Evolutionary conservation across 257 asterid species (phyloP).

Genomic region (Solanum lycopersicoides): DNA sequence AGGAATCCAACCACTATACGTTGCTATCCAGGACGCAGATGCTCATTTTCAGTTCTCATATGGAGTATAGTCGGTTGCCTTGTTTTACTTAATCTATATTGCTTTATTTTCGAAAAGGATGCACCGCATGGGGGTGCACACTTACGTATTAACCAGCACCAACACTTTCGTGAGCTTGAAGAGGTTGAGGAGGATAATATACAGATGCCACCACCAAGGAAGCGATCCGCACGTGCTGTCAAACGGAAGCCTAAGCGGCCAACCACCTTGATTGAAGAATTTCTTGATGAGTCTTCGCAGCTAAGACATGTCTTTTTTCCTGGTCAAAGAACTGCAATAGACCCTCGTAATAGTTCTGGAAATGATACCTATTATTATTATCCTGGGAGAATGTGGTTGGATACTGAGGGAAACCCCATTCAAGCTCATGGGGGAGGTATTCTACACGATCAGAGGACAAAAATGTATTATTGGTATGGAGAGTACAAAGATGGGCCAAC

Average conservation of each 20-base stretch:
- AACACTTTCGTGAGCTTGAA: constrained; percentile 52
- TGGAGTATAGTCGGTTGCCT: constrained; percentile 68
- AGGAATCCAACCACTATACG: constrained; percentile 53
- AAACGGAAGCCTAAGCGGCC: constrained; percentile 68
- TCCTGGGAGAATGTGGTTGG: constrained; percentile 93
- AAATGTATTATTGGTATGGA: constrained; percentile 91
- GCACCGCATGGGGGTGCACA: constrained; percentile 14
- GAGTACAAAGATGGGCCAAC: constrained; percentile 98
- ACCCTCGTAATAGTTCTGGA: constrained; percentile 40
- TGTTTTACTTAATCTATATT: constrained; percentile 52
- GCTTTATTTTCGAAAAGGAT: constrained; percentile 24
- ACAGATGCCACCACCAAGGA: constrained; percentile 70
- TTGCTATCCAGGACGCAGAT: constrained; percentile 87
- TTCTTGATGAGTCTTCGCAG: constrained; percentile 80
- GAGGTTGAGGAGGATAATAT: constrained; percentile 80
- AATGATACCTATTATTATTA: constrained; percentile 48
- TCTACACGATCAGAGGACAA: constrained; percentile 56
- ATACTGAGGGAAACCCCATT: constrained; percentile 87
- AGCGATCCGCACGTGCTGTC: constrained; percentile 83
- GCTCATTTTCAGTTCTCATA: constrained; percentile 30
- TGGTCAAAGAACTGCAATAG: constrained; percentile 38
- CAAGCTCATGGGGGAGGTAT: constrained; percentile 99
- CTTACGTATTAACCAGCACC: constrained; percentile 15
- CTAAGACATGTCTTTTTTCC: constrained; percentile 84
- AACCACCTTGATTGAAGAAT: constrained; percentile 70